These are phyloP conservation scores for Rhodosporidiobolus odoratus DNA, from an alignment of 768 basidiomycete genomes.

Conservation along the genomic window DNA sequence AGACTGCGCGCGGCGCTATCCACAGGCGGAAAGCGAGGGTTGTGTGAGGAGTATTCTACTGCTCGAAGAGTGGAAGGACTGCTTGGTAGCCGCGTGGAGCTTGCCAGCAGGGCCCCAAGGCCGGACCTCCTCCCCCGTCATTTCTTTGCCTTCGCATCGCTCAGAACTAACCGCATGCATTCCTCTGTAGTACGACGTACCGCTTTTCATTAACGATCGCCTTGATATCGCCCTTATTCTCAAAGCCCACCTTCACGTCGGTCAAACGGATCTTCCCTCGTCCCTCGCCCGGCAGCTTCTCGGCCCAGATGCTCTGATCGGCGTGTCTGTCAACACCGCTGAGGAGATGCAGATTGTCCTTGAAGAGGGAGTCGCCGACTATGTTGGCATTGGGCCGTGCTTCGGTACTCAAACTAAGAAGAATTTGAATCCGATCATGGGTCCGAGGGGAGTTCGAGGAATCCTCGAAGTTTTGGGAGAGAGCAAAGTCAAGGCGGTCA, in stretches of 20 bases:
- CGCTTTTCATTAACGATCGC: conserved; percentile 72
- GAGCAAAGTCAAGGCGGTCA: conserved; percentile 65
- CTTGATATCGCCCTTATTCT: conserved; percentile 64
- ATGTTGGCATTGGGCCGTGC: conserved; percentile 80
- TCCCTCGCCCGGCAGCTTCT: conserved; percentile 69
- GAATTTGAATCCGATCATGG: conserved; percentile 60
- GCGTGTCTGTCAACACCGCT: conserved; percentile 67
- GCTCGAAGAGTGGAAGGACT: too few relatives aligned
- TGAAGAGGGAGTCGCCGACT: conserved; percentile 63
- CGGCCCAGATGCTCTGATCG: conserved; percentile 66
- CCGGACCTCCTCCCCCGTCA: too few relatives aligned
- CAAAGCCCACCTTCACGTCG: conserved; percentile 68
- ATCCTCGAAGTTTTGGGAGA: conserved; percentile 64
- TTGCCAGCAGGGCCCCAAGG: not conserved
- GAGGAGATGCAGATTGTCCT: conserved; percentile 63
- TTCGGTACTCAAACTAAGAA: conserved; percentile 77
- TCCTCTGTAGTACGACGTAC: conserved; percentile 58
- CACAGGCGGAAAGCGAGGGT: too few relatives aligned
- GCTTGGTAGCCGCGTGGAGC: too few relatives aligned
- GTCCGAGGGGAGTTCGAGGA: conserved; percentile 65
- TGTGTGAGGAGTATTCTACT: too few relatives aligned
- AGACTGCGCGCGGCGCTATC: too few relatives aligned
- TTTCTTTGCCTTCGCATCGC: not conserved
- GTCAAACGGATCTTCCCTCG: conserved; percentile 71
- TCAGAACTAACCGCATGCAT: not conserved